Evolutionary conservation across 1,284 basidiomycete genomes (phyloP), one percentile per base, ranked within the genome.

Genomic region (Sporisorium iseilematis-ciliati): DNA sequence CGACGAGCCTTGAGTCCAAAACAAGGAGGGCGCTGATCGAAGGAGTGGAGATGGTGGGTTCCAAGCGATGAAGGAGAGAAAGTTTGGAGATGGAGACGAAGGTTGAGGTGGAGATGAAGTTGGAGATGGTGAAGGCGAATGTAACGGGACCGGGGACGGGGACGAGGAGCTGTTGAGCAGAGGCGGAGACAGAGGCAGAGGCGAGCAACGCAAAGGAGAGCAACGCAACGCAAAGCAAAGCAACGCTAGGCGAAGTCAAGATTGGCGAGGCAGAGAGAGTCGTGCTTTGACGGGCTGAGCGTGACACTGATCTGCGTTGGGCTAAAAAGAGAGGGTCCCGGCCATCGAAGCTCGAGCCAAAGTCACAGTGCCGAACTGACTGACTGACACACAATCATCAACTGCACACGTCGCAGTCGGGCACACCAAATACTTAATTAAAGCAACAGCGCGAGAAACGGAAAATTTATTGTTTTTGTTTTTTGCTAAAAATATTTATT

Each of bases 231-330:
- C 33, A n/a, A 21, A 58, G 23, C 35, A 40, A 29, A 54, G 51
- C 50, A 20, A 38, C 29, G 29, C 29, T 5, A 29, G 29, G 4
- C 29, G 29, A 33, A 33, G 33, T 33, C 33, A 33, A 33, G 11
- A 16, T 38, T 38, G 35, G 46, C 46, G 56, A 58, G 46, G 59
- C 25, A 26, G 10, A 33, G 31, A 5, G 5, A 38, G 35, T 38
- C 7, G 35, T 16, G 35, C 35, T 38, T 38, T 38, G 35, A 38
- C 29, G 40, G 40, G 53, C 31, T 26, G 42, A 48, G 54, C 21
- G 46, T 55, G 62, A n/a, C n/a, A n/a, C n/a, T n/a, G n/a, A 65
- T 65, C 63, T 54, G 57, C 63, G 10, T 33, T 33, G 33, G 11
- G 8, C 29, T 29, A 29, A 29, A 29, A 29, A 43, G 25, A 26